Base-by-base conservation (phyloP, 1,284 basidiomycete genomes). In the Kwoniella shivajii region DNA sequence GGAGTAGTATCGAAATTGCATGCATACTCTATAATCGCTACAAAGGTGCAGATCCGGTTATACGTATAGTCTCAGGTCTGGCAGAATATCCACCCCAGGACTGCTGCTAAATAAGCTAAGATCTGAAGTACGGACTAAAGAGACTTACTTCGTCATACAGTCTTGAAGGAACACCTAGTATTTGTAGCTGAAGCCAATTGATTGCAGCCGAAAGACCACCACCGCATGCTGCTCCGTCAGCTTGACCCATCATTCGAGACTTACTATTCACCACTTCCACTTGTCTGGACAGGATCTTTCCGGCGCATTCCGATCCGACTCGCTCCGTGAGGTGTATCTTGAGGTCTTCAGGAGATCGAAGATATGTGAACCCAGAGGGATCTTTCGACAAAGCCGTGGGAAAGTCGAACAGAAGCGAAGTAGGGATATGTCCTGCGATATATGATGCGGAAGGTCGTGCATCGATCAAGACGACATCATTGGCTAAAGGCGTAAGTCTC, bases 71-170 rank as follows among this genome's bases (percentile, higher is more conserved):
- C 7, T 51, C 55, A 7, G 39, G 48, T 31, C 55, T 30, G 18
- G 39, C 43, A 29, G 55, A 56, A 20, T 56, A 56, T 4, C 48
- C 55, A n/a, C 55, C 36, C 55, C 55, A 56, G 2, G 55, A 50
- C 49, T 56, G 38, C 6, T n/a, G n/a, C n/a, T n/a, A 24, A 33
- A 22, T 33, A 27, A 34, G 29, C 18, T 13, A 9, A 18, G 27
- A 9, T 9, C 14, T 18, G 20, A n/a, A 18, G 27, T 29, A 2
- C 27, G 14, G 43, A n/a, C 31, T 14, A n/a, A n/a, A n/a, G n/a
- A n/a, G 10, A 52, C 56, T 52, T 22, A 57, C 56, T 38, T 58
- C 56, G 26, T 58, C 56, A 20, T 58, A 58, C 20, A 58, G 33
- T 26, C 42, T 44, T 26, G 56, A 54, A 10, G 26, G 11, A 18